A percentile compares a stretch with the other conserved stretches of the same genome.
These are phyloP conservation scores for Exophiala sp. DNA, from an alignment of 2,329 filamentous ascomycete genomes.

Conservation along the genomic window DNA sequence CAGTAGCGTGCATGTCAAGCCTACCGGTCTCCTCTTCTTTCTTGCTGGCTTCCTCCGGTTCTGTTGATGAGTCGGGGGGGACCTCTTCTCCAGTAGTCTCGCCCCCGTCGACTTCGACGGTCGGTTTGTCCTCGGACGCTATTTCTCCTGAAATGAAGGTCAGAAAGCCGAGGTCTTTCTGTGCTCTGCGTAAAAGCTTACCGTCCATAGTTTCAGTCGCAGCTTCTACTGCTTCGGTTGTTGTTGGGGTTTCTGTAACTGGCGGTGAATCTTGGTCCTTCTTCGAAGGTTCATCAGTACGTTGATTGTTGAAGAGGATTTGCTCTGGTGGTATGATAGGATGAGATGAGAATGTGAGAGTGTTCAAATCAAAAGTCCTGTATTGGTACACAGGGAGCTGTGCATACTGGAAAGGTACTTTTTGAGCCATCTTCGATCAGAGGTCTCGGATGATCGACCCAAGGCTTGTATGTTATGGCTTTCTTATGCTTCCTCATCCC, in stretches of 20 bases:
- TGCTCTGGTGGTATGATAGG: constrained; percentile 23
- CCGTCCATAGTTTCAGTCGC: constrained; percentile 16
- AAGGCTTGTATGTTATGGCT: constrained; percentile 29
- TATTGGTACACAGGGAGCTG: constrained; percentile 40
- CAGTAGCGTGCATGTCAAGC: background rate
- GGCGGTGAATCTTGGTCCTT: constrained; percentile 7
- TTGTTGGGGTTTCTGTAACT: constrained; percentile 5
- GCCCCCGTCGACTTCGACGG: constrained; percentile 35
- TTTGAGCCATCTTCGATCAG: constrained; percentile 36
- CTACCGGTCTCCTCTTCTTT: constrained; percentile 9
- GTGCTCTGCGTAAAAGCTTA: constrained; percentile 29
- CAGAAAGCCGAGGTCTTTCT: constrained; percentile 31
- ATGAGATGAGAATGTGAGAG: constrained; percentile 38
- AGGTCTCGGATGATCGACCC: constrained; percentile 31
- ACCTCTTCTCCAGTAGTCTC: constrained; percentile 22
- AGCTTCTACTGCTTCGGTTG: constrained; percentile 2
- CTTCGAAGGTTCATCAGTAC: constrained; percentile 25
- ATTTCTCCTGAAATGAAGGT: constrained; percentile 23
- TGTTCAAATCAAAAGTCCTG: constrained; percentile 39
- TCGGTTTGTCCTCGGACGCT: background rate
- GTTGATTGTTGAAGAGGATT: constrained; percentile 17
- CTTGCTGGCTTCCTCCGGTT: constrained; percentile 2
- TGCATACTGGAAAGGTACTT: constrained; percentile 39
- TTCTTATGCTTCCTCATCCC: constrained; percentile 36
- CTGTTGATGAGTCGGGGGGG: background rate